A percentile compares a stretch with the other conserved stretches of the same genome.
These are phyloP conservation scores for Globisporangium canariense DNA, from an alignment of 352 stramenopile genomes.

Conservation along the genomic window DNA sequence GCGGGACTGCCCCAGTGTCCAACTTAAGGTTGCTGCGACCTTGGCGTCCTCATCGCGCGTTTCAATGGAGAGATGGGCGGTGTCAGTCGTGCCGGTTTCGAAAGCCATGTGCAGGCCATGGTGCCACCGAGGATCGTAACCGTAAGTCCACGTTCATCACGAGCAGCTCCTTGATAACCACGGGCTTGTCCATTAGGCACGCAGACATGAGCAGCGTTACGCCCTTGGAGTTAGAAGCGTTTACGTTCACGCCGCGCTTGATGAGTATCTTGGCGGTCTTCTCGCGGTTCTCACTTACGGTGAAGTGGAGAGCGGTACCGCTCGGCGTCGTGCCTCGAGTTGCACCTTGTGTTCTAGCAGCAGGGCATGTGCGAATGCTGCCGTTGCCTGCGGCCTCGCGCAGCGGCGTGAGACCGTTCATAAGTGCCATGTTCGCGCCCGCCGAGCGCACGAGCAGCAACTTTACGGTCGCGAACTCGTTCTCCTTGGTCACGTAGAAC, in stretches of 20 bases:
- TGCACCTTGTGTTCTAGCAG: conserved; percentile 50
- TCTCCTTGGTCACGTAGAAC: conserved; percentile 70
- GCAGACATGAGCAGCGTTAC: conserved; percentile 73
- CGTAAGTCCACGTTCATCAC: conserved; percentile 41
- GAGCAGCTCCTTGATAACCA: conserved; percentile 55
- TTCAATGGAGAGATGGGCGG: conserved; percentile 53
- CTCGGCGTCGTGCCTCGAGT: conserved; percentile 60
- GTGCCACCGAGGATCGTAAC: conserved; percentile 56
- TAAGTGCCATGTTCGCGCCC: conserved; percentile 49
- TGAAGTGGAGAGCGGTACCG: conserved; percentile 74
- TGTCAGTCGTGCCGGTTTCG: conserved; percentile 62
- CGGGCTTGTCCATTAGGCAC: conserved; percentile 73
- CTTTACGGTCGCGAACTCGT: conserved; percentile 68
- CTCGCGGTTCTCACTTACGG: conserved; percentile 77
- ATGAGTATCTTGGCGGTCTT: conserved; percentile 68
- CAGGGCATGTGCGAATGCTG: conserved; percentile 48
- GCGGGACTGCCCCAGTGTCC: conserved; percentile 52
- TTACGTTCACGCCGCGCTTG: conserved; percentile 50
- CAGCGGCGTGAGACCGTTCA: conserved; percentile 57
- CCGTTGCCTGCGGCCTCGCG: conserved; percentile 72
- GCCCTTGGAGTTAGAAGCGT: conserved; percentile 60
- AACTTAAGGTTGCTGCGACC: conserved; percentile 46
- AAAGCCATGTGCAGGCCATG: conserved; percentile 75
- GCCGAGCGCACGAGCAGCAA: conserved; percentile 56
- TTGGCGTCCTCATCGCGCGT: conserved; percentile 42